These are phyloP conservation scores for Elongisporangium anandrum DNA, from an alignment of 352 stramenopile genomes.

Conservation along the genomic window DNA sequence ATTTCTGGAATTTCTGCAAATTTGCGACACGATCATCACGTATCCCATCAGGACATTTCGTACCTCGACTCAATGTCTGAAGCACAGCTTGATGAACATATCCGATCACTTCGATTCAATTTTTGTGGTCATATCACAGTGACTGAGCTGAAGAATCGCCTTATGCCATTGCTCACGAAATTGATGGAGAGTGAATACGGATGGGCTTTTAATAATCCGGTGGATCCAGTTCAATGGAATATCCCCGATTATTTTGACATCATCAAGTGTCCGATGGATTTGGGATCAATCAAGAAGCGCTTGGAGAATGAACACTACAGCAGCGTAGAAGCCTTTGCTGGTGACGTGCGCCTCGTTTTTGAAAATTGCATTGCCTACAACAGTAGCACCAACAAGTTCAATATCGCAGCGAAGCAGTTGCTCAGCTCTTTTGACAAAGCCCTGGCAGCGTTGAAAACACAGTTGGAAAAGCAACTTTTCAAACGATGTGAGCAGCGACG, in stretches of 20 bases:
- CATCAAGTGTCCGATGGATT: conserved; percentile 98
- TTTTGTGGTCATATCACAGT: conserved; percentile 85
- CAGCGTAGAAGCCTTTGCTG: conserved; percentile 83
- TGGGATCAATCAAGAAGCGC: conserved; percentile 97
- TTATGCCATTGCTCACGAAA: conserved; percentile 81
- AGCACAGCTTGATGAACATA: conserved; percentile 84
- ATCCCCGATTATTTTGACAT: conserved; percentile 92
- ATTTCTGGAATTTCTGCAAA: conserved; percentile 64
- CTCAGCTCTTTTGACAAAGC: conserved; percentile 72
- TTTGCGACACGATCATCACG: conserved; percentile 47
- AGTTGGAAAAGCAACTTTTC: conserved; percentile 82
- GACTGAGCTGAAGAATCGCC: conserved; percentile 73
- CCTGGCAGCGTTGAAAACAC: conserved; percentile 60
- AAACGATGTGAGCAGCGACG: conserved; percentile 78
- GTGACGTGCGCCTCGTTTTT: conserved; percentile 86
- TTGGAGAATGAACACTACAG: conserved; percentile 95
- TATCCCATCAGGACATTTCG: conserved; percentile 83
- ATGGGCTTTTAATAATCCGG: conserved; percentile 92
- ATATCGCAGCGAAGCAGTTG: conserved; percentile 79
- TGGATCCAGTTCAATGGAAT: conserved; percentile 93
- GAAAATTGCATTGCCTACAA: conserved; percentile 91
- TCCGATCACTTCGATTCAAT: conserved; percentile 86
- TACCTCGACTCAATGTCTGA: conserved; percentile 87
- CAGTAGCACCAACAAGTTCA: conserved; percentile 87
- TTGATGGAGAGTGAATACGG: conserved; percentile 88